phyloP scores from a whole-genome alignment of 108 stramenopile genomes.

The Fragilaria crotonensis region DNA sequence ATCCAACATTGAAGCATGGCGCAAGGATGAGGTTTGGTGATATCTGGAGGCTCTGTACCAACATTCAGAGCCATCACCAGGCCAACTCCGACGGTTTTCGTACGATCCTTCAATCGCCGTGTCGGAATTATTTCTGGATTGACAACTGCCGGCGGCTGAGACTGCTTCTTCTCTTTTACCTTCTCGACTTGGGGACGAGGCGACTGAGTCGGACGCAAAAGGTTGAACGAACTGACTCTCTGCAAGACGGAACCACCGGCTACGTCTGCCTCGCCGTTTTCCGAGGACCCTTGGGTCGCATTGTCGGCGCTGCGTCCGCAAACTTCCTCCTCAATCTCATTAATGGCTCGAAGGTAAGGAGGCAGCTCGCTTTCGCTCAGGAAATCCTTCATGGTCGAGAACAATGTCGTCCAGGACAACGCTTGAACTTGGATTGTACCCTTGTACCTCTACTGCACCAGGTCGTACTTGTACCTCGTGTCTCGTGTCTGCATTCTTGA shows the following conservation, averaged over 20 bases:
- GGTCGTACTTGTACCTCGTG: background rate
- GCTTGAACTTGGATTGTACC: background rate
- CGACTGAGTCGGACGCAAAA: constrained; percentile 3
- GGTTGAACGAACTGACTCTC: constrained; percentile 18
- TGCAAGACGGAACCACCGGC: constrained; percentile 21
- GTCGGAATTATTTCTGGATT: constrained; percentile 33
- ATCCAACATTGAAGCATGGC: constrained; percentile 93
- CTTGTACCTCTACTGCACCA: background rate
- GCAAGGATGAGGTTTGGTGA: constrained; percentile 83
- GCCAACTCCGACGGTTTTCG: constrained; percentile 90
- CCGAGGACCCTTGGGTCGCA: constrained; percentile 4
- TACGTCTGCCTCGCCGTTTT: constrained; percentile 15
- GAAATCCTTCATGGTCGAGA: background rate
- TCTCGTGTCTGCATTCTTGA: background rate
- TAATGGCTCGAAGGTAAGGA: background rate
- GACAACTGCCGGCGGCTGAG: background rate
- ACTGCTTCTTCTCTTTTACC: background rate
- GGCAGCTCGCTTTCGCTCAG: background rate
- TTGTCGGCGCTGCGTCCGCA: constrained; percentile 8
- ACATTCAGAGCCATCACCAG: constrained; percentile 90
- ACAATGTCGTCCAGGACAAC: background rate
- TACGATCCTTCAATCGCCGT: constrained; percentile 91
- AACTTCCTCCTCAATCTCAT: background rate
- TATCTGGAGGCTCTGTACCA: constrained; percentile 97
- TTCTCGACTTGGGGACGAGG: background rate